Evolutionary conservation across 2,329 filamentous ascomycete species (phyloP).

Genomic region (Sordariomycetes sp.): DNA sequence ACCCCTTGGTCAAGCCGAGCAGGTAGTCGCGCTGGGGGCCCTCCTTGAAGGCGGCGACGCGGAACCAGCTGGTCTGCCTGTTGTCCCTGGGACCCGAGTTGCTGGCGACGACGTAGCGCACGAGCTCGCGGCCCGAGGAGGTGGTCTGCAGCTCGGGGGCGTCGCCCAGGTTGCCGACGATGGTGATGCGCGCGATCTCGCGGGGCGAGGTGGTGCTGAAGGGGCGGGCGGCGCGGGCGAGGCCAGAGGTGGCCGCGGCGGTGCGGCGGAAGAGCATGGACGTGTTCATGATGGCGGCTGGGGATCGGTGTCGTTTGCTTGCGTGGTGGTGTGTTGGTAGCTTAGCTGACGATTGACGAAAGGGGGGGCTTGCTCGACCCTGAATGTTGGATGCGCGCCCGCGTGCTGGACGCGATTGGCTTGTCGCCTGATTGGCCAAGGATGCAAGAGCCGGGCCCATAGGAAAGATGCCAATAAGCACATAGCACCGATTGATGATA

Average conservation of each 20-base stretch:
- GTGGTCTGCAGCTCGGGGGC: conserved; percentile 68
- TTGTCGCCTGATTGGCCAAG: no score
- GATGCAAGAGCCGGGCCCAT: no score
- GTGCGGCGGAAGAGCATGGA: conserved; percentile 40
- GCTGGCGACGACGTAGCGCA: conserved; percentile 71
- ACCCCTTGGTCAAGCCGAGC: conserved; percentile 76
- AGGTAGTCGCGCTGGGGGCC: conserved; percentile 64
- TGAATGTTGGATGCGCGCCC: no score
- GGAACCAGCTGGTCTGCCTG: conserved; percentile 78
- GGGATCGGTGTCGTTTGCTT: conserved; percentile 3
- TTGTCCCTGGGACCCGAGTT: conserved; percentile 59
- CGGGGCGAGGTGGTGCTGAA: conserved; percentile 66
- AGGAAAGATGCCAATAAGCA: no score
- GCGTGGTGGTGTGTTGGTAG: not conserved
- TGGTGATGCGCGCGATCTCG: conserved; percentile 67
- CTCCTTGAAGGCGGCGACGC: conserved; percentile 64
- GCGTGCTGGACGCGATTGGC: no score
- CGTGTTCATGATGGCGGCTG: conserved; percentile 4
- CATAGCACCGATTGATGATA: no score
- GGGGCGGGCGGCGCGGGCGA: conserved; percentile 46
- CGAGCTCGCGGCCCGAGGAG: conserved; percentile 60
- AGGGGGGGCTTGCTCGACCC: no score
- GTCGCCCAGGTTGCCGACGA: conserved; percentile 77
- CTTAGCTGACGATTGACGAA: not conserved
- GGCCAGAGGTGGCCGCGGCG: conserved; percentile 35